A percentile compares a stretch with the other conserved stretches of the same genome.
Conservation (phyloP, 1,284 basidiomycete species). For the Pseudozyma tsukubaensis region DNA sequence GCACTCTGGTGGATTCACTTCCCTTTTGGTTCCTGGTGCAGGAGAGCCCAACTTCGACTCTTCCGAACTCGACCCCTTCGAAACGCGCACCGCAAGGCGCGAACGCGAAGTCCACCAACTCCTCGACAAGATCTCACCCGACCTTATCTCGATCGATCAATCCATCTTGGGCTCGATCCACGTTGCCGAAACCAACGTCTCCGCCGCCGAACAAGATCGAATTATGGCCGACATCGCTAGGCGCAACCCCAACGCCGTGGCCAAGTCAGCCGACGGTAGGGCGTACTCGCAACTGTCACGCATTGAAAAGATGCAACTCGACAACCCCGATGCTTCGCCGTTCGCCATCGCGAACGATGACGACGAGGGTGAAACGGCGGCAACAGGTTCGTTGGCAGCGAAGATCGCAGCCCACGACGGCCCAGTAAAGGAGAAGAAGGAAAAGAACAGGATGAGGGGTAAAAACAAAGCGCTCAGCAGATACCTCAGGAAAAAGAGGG, state of each 20-base stretch:
- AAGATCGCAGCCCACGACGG: slow-evolving; percentile 28
- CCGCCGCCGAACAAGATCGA: slow-evolving; percentile 73
- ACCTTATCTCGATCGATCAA: slow-evolving; percentile 90
- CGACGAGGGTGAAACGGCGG: slow-evolving; percentile 17
- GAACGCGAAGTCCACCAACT: slow-evolving; percentile 92
- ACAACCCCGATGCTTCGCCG: slow-evolving; percentile 34
- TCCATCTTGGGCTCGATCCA: slow-evolving; percentile 73
- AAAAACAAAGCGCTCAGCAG: slow-evolving; percentile 62
- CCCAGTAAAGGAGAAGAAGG: slow-evolving; percentile 34
- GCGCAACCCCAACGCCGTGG: slow-evolving; percentile 34
- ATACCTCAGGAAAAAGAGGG: slow-evolving; percentile 63
- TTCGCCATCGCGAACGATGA: slow-evolving; percentile 11
- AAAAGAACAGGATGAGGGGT: slow-evolving; percentile 62
- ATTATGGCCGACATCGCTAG: slow-evolving; percentile 23
- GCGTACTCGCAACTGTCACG: slow-evolving; percentile 61
- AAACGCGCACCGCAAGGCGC: slow-evolving; percentile 81
- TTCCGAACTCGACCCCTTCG: slow-evolving; percentile 92
- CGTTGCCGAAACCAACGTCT: slow-evolving; percentile 78
- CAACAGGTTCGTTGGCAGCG: slow-evolving; percentile 21
- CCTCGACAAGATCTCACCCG: slow-evolving; percentile 94
- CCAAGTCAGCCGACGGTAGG: slow-evolving; percentile 56
- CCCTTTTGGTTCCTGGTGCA: slow-evolving; percentile 86
- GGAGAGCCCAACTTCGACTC: slow-evolving; percentile 97
- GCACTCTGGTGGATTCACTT: slow-evolving; percentile 80
- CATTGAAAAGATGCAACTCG: slow-evolving; percentile 57